A percentile compares a stretch with the other conserved stretches of the same genome.
Evolutionary conservation across 139 green algal genomes (phyloP).

Genomic region (Ulvella scutata): DNA sequence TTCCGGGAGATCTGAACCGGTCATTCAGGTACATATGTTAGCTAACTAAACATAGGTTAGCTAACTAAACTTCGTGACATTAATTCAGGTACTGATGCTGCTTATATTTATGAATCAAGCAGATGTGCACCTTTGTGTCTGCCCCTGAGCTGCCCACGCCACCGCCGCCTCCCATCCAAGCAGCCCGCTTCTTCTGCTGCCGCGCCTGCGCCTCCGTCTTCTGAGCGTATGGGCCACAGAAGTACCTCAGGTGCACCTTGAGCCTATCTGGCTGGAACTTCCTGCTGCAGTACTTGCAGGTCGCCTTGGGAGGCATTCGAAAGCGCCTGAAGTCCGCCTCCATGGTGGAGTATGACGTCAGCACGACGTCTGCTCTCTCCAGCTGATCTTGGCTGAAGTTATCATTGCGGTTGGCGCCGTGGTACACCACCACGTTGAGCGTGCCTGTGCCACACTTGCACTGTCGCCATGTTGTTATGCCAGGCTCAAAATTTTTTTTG

Average conservation of each 20-base stretch:
- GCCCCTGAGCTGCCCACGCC: too few species aligned
- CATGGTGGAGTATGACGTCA: constrained; percentile 83
- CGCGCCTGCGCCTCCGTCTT: constrained; percentile 66
- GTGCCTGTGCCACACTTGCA: not conserved
- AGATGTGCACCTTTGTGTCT: too few species aligned
- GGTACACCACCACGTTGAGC: constrained; percentile 65
- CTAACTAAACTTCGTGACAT: too few species aligned
- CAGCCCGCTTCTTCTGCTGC: constrained; percentile 55
- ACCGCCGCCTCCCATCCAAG: not conserved
- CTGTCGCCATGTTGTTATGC: too few species aligned
- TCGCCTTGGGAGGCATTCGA: constrained; percentile 45
- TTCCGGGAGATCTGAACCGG: too few species aligned
- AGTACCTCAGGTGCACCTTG: constrained; percentile 66
- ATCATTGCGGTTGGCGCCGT: constrained; percentile 35
- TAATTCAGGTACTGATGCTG: too few species aligned
- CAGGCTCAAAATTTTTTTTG: not conserved
- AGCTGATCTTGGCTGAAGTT: constrained; percentile 4
- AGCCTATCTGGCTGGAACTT: constrained; percentile 63
- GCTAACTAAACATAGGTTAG: too few species aligned
- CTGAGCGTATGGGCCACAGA: constrained; percentile 76
- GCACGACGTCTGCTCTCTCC: constrained; percentile 40
- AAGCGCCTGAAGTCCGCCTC: constrained; percentile 65
- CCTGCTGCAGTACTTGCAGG: constrained; percentile 68
- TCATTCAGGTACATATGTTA: too few species aligned
- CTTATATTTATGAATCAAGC: too few species aligned